Evolutionary conservation across 345 rosid genomes (phyloP).

Genomic region (Viola odorata): DNA sequence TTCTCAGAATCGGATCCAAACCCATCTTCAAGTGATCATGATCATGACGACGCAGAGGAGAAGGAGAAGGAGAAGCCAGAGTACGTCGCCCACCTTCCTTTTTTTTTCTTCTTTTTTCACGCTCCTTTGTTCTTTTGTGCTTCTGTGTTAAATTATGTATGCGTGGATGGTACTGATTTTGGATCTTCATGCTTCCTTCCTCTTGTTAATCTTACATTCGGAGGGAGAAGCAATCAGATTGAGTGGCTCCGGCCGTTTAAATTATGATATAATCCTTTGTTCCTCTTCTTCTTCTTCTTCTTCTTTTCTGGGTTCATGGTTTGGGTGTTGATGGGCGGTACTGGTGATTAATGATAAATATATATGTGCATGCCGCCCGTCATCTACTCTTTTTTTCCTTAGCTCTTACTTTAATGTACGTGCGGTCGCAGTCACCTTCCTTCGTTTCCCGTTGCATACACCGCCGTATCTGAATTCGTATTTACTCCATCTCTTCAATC

Average conservation of each 20-base stretch:
- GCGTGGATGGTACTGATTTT: not conserved
- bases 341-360: too few species aligned
- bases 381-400: too few species aligned
- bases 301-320: too few species aligned
- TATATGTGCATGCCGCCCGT: too few species aligned
- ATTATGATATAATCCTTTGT: too few species aligned
- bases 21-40: conserved; percentile 28
- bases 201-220: not conserved
- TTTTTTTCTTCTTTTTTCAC: not conserved
- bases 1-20: conserved; percentile 43
- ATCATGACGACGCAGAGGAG: conserved; percentile 26
- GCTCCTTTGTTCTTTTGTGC: conserved; percentile 1
- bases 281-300: too few species aligned
- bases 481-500: too few species aligned
- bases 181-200: not conserved
- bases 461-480: too few species aligned
- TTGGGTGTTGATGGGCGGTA: too few species aligned
- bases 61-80: conserved; percentile 25
- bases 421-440: too few species aligned
- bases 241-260: not conserved
- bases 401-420: too few species aligned
- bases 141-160: not conserved
- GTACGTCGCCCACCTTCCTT: conserved; percentile 17
- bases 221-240: not conserved
- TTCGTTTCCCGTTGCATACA: too few species aligned